phyloP scores from a whole-genome alignment of 2,329 filamentous ascomycete species.

The Aspergillus sp. region DNA sequence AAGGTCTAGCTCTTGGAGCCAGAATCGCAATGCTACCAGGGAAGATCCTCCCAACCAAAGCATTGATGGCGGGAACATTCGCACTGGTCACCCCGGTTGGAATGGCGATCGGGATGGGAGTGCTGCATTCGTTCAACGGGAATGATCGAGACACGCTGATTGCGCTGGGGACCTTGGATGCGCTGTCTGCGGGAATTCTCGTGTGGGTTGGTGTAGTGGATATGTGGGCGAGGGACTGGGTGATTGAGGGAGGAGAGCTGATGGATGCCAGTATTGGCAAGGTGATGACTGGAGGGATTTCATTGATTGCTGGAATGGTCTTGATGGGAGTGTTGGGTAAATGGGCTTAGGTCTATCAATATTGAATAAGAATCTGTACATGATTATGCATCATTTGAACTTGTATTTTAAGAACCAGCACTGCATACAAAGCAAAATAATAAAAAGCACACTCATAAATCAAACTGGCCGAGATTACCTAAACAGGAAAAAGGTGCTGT shows the following conservation, averaged over 20 bases:
- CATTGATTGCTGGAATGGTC: slow-evolving; percentile 58
- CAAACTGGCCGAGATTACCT: no score
- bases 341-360: slow-evolving; percentile 53
- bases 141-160: slow-evolving; percentile 65
- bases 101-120: slow-evolving; percentile 75
- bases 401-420: no score
- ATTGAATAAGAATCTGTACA: no score
- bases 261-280: slow-evolving; percentile 46
- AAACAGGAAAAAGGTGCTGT: no score
- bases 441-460: no score
- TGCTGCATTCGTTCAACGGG: slow-evolving; percentile 66
- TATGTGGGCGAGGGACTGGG: slow-evolving; percentile 76
- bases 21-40: slow-evolving; percentile 58
- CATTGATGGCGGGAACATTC: slow-evolving; percentile 60
- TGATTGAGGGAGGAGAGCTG: slow-evolving; percentile 55
- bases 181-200: slow-evolving; percentile 69
- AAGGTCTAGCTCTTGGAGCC: slow-evolving; percentile 68
- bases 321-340: slow-evolving; percentile 71
- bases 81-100: slow-evolving; percentile 70
- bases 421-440: no score
- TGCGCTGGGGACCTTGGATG: slow-evolving; percentile 69
- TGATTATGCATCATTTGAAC: no score
- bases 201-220: slow-evolving; percentile 77
- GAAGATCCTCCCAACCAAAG: slow-evolving; percentile 36
- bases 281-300: slow-evolving; percentile 48